phyloP scores from a whole-genome alignment of 305 asterid species.

The Fraxinus dipetala region DNA sequence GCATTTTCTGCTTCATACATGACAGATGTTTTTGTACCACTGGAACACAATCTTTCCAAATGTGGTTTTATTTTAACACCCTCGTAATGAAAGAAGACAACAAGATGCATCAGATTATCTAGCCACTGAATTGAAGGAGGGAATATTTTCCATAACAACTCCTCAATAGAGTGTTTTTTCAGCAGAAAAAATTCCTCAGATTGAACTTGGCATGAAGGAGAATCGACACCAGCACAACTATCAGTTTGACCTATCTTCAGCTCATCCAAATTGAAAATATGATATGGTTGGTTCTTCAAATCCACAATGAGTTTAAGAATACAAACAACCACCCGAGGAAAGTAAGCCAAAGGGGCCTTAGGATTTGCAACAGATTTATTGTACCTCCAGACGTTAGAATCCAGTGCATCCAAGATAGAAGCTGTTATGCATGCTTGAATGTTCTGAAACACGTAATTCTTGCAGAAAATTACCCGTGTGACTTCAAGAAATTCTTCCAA shows the following conservation, averaged over 20 bases:
- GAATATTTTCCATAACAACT: slow-evolving; percentile 62
- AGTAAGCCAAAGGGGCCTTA: slow-evolving; percentile 75
- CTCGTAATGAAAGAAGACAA: slow-evolving; percentile 73
- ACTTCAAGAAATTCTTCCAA: slow-evolving; percentile 82
- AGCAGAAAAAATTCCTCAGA: slow-evolving; percentile 41
- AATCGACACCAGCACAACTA: slow-evolving; percentile 31
- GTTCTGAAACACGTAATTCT: slow-evolving; percentile 56
- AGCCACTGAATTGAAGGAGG: slow-evolving; percentile 78
- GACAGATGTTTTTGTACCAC: slow-evolving; percentile 60
- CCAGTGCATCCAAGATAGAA: slow-evolving; percentile 59
- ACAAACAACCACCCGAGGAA: slow-evolving; percentile 69
- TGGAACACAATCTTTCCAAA: slow-evolving; percentile 68
- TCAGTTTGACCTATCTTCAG: slow-evolving; percentile 29
- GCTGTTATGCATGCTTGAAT: slow-evolving; percentile 68
- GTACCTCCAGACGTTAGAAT: slow-evolving; percentile 61
- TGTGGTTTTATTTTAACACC: slow-evolving; percentile 74
- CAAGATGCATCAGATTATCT: slow-evolving; percentile 70
- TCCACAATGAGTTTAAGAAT: slow-evolving; percentile 66
- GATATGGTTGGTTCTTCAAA: slow-evolving; percentile 53
- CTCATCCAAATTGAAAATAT: slow-evolving; percentile 49
- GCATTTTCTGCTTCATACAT: slow-evolving; percentile 70
- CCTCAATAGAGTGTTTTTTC: slow-evolving; percentile 63
- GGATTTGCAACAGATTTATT: slow-evolving; percentile 45
- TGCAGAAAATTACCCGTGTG: slow-evolving; percentile 53
- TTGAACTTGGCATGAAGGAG: slow-evolving; percentile 51